phyloP scores from a whole-genome alignment of 306 rosid genomes.

The Erythrophleum fordii region DNA sequence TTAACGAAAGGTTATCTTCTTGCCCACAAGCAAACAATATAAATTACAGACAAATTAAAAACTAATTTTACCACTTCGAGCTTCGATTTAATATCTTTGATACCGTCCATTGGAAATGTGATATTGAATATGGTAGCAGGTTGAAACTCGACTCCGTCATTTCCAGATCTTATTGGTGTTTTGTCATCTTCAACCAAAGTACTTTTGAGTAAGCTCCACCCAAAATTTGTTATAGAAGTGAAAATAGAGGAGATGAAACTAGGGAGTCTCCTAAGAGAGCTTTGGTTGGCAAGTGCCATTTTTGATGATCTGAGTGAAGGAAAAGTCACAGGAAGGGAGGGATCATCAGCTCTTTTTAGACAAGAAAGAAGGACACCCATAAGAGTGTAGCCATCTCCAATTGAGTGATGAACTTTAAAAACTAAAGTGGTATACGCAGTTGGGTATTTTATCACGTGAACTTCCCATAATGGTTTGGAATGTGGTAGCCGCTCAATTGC shows the following conservation, averaged over 20 bases:
- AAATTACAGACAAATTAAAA: no score
- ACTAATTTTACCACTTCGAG: slow-evolving; percentile 27
- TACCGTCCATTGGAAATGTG: slow-evolving; percentile 29
- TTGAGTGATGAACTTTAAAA: background rate
- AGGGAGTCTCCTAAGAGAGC: background rate
- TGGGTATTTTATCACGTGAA: background rate
- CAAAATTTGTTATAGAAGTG: slow-evolving; percentile 21
- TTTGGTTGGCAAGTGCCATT: background rate
- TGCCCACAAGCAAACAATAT: no score
- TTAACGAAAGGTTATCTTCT: no score
- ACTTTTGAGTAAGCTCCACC: slow-evolving; percentile 17
- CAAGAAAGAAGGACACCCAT: slow-evolving; percentile 20
- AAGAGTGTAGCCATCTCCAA: slow-evolving; percentile 19
- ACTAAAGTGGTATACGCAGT: background rate
- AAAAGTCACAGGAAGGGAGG: background rate
- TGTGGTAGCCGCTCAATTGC: background rate
- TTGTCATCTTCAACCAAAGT: slow-evolving; percentile 35
- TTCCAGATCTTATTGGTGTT: slow-evolving; percentile 46
- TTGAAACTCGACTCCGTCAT: slow-evolving; percentile 9
- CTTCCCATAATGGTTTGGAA: slow-evolving; percentile 26
- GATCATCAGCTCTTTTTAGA: slow-evolving; percentile 11
- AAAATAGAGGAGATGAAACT: background rate
- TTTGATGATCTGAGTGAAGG: slow-evolving; percentile 9
- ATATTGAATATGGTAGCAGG: background rate
- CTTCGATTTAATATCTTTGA: slow-evolving; percentile 42